These are phyloP conservation scores for Aureobasidium leucospermi DNA, from an alignment of 2,329 filamentous ascomycete genomes.

Conservation along the genomic window DNA sequence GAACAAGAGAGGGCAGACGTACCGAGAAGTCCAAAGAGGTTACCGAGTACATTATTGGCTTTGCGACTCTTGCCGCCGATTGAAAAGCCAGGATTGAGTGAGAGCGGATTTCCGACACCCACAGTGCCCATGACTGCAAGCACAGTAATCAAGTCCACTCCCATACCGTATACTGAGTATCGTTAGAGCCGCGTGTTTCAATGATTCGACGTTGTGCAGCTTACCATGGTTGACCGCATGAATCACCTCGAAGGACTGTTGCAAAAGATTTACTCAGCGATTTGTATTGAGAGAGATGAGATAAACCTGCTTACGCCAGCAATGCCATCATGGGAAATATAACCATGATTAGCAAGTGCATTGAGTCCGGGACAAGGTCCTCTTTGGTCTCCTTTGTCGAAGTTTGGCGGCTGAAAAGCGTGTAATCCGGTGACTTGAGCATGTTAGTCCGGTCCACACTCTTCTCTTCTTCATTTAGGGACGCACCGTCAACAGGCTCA, in stretches of 20 bases:
- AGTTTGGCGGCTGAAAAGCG: conserved; percentile 23
- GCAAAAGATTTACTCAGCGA: too few species aligned
- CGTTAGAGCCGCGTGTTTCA: background rate
- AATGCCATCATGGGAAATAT: conserved; percentile 18
- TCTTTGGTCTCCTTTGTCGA: conserved; percentile 16
- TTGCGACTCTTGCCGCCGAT: conserved; percentile 22
- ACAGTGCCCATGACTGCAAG: conserved; percentile 27
- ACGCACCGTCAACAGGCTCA: conserved; percentile 4
- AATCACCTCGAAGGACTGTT: conserved; percentile 5
- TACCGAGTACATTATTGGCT: conserved; percentile 34
- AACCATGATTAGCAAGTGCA: conserved; percentile 22
- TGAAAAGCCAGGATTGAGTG: conserved; percentile 31
- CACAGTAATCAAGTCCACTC: conserved; percentile 24
- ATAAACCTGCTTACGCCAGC: background rate
- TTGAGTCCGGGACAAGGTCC: conserved; percentile 24
- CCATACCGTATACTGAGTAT: conserved; percentile 22
- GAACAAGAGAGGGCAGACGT: background rate
- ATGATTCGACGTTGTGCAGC: background rate
- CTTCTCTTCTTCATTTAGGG: background rate
- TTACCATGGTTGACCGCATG: conserved; percentile 1
- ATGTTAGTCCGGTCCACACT: background rate
- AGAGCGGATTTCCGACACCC: conserved; percentile 30
- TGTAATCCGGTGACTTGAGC: conserved; percentile 24
- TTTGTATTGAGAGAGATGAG: too few species aligned
- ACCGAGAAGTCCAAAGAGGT: conserved; percentile 21